Base-by-base conservation (phyloP, 257 asterid species). In the Nicotiana otophora region DNA sequence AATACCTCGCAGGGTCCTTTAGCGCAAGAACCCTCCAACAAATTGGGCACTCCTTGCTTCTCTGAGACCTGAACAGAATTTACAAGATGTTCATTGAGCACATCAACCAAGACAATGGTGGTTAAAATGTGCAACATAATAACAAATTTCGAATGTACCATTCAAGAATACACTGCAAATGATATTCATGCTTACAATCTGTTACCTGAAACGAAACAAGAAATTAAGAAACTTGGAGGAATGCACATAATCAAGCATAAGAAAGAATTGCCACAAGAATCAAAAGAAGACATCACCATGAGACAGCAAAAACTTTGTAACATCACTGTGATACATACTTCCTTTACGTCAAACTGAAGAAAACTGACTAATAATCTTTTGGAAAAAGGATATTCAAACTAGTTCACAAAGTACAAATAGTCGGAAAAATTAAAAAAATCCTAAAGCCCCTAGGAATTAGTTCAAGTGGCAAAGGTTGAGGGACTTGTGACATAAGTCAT, bases 131-230 rank as follows among this genome's bases (percentile, higher is more conserved):
- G 39, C 62, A 31, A 48, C 61, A 74, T 64, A 60, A 72, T 78
- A 23, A 57, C 36, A 51, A 80, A 58, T 28, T 42, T 62, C 28
- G 36, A 76, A 80, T 88, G 9, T 85, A 93, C 95, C 97, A 93
- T 82, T 91, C 97, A 84, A 91, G 91, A 82, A 93, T 91, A 80
- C 97, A 93, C 65, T 93, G 97, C 83, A 93, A 85, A 88, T 93
- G 97, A 89, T 91, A 91, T 86, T 91, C 94, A 63, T 93, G 83
- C 62, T 66, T 81, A 51, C 83, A 81, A 64, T 65, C 76, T 68
- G 83, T 81, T n/a, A 81, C 78, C 83, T 81, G 83, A 36, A 81
- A 81, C n/a, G 51, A 34, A 81, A 65, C 42, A 28, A 20, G 66
- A 57, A 33, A 65, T 81, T 14, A 30, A 65, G 48, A 34, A 81